Evolutionary conservation across 176 grass and related monocot species (phyloP).

Genomic region (Hsuehochloa calcarea): DNA sequence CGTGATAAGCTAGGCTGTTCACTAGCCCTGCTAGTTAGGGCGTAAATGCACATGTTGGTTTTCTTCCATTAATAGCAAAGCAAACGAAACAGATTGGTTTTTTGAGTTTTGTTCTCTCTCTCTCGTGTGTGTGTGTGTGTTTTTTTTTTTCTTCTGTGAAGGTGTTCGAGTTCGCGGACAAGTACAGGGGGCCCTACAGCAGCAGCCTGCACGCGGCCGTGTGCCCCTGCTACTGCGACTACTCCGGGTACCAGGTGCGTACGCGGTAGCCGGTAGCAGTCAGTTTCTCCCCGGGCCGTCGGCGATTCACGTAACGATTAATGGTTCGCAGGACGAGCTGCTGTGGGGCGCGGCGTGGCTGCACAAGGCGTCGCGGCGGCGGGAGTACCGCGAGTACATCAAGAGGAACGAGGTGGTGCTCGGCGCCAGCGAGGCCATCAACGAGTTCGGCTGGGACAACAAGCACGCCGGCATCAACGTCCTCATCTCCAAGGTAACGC

Average conservation of each 20-base stretch:
- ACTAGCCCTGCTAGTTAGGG: too few species aligned
- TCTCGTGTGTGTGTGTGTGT: too few species aligned
- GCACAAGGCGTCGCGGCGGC: constrained; percentile 64
- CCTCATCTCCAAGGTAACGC: constrained; percentile 80
- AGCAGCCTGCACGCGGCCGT: constrained; percentile 66
- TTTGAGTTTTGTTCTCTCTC: not conserved
- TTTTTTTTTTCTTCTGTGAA: too few species aligned
- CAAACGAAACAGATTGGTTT: not conserved
- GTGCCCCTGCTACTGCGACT: constrained; percentile 95
- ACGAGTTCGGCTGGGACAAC: constrained; percentile 97
- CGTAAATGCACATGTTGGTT: too few species aligned
- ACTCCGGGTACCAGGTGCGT: constrained; percentile 69
- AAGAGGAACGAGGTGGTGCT: constrained; percentile 79
- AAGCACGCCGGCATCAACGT: constrained; percentile 98
- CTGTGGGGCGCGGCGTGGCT: constrained; percentile 95
- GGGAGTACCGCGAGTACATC: constrained; percentile 80
- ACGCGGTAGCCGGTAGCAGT: too few species aligned
- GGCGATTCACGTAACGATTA: too few species aligned
- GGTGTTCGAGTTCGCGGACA: constrained; percentile 91
- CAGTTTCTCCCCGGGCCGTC: too few species aligned
- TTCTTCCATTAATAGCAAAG: too few species aligned
- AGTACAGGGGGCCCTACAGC: constrained; percentile 70
- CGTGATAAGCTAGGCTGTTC: too few species aligned
- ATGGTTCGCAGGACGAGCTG: constrained; percentile 50
- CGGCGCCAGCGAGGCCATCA: constrained; percentile 59